Evolutionary conservation across 257 asterid genomes (phyloP).

Genomic region (Fraxinus pennsylvanica): DNA sequence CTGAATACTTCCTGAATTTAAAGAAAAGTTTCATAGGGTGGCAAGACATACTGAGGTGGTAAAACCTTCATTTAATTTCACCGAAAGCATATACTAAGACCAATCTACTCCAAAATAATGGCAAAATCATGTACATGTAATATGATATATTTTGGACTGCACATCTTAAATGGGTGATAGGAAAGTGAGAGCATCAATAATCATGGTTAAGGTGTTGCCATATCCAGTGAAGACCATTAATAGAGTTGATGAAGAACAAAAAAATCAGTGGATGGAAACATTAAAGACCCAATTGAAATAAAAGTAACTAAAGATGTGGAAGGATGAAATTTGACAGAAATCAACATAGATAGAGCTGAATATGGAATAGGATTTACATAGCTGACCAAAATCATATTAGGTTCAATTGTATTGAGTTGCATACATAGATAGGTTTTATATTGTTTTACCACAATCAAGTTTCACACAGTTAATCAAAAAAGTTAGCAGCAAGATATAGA

Average conservation of each 20-base stretch:
- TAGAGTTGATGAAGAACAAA: not conserved
- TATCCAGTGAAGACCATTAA: not conserved
- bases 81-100: not conserved
- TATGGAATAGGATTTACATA: not conserved
- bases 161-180: not conserved
- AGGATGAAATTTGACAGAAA: not conserved
- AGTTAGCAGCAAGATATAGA: constrained; percentile 42
- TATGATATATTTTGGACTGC: not conserved
- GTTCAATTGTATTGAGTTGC: not conserved
- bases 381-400: not conserved
- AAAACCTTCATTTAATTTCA: not conserved
- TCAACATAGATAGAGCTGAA: not conserved
- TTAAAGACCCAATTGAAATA: not conserved
- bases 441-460: not conserved
- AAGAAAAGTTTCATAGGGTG: not conserved
- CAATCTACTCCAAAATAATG: not conserved
- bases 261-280: not conserved
- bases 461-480: not conserved
- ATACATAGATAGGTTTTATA: not conserved
- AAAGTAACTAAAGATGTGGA: not conserved
- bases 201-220: not conserved
- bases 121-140: not conserved
- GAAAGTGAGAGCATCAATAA: not conserved
- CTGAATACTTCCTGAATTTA: not conserved
- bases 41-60: not conserved